Evolutionary conservation across 2,329 filamentous ascomycete species (phyloP), one percentile per base, ranked within the genome.

Genomic region (Plenodomus tracheiphilus): DNA sequence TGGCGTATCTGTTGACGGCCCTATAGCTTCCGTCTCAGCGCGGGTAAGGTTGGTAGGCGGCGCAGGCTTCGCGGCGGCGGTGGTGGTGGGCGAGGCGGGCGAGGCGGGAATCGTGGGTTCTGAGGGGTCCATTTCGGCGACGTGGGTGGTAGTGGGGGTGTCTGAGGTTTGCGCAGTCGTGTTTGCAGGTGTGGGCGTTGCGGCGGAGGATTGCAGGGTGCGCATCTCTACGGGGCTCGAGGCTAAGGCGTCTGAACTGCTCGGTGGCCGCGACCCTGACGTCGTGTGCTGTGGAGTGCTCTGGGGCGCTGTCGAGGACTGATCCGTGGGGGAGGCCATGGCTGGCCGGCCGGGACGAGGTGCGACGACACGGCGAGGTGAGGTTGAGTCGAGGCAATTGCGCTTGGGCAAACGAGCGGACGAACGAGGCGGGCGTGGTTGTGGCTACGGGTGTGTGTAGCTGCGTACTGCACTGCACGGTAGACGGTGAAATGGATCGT

Each of bases 1-100:
- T 6, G 74, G 73, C 2, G 65, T 68, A 39, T 79, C 76, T 55
- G 74, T 74, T 8, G 75, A 76, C 16, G 76, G 75, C n/a, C 75
- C 76, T 46, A 78, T 75, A 41, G 75, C 75, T 63, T 77, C 75
- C 19, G 73, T 74, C 53, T 77, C 72, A 47, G 64, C 64, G 47
- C 74, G 70, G 40, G 58, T 68, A 38, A 74, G 60, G 41, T 65
- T 49, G 43, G 61, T 51, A 42, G 65, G 67, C 40, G 63, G 51
- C 6, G 62, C 43, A 17, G 54, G 54, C 44, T 64, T 65, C 16
- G 59, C 41, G 28, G 65, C 50, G 16, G 61, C 47, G 2, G 61
- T 40, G 6, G 28, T 8, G 28, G 28, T 32, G 9, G 56, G 39
- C 32, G 51, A 54, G 43, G 53, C 45, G 35, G 44, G 49, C 28